Evolutionary conservation across 2,329 filamentous ascomycete species (phyloP).

Genomic region (Curvularia hawaiiensis): DNA sequence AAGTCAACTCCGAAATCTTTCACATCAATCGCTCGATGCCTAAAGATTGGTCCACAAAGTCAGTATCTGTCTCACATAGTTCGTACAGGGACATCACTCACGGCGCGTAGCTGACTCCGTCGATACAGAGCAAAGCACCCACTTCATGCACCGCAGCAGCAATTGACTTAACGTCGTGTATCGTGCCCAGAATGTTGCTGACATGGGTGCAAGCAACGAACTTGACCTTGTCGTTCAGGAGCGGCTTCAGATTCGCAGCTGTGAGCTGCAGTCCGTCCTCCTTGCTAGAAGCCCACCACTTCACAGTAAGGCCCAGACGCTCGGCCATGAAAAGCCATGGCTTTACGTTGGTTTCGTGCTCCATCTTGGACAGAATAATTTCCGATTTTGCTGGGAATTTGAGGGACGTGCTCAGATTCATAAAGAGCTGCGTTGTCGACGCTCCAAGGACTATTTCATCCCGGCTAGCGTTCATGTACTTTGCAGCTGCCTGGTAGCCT

Average conservation of each 20-base stretch:
- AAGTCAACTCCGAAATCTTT: slow-evolving; percentile 72
- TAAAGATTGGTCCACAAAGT: too few relatives aligned
- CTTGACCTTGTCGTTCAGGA: slow-evolving; percentile 68
- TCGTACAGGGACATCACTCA: too few relatives aligned
- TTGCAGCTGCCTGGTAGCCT: slow-evolving; percentile 69
- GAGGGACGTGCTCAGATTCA: slow-evolving; percentile 62
- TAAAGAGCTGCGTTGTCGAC: slow-evolving; percentile 77
- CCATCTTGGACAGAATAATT: slow-evolving; percentile 71
- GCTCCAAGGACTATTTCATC: slow-evolving; percentile 75
- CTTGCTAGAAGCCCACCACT: slow-evolving; percentile 67
- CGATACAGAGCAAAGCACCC: slow-evolving; percentile 69
- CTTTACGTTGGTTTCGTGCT: slow-evolving; percentile 79
- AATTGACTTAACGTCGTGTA: slow-evolving; percentile 66
- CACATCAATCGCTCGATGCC: slow-evolving; percentile 71
- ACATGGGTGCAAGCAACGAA: slow-evolving; percentile 76
- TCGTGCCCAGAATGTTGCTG: slow-evolving; percentile 74
- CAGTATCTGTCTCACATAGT: too few relatives aligned
- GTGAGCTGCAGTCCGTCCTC: slow-evolving; percentile 63
- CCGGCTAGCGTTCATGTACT: slow-evolving; percentile 69
- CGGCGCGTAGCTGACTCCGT: slow-evolving; percentile 78
- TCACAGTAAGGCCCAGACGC: slow-evolving; percentile 64
- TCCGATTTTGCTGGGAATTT: slow-evolving; percentile 58
- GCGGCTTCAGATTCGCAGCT: slow-evolving; percentile 59
- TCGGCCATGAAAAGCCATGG: slow-evolving; percentile 73
- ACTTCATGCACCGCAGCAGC: slow-evolving; percentile 57